phyloP scores from a whole-genome alignment of 1,139 yeast genomes.

The Candida glucosophila region DNA sequence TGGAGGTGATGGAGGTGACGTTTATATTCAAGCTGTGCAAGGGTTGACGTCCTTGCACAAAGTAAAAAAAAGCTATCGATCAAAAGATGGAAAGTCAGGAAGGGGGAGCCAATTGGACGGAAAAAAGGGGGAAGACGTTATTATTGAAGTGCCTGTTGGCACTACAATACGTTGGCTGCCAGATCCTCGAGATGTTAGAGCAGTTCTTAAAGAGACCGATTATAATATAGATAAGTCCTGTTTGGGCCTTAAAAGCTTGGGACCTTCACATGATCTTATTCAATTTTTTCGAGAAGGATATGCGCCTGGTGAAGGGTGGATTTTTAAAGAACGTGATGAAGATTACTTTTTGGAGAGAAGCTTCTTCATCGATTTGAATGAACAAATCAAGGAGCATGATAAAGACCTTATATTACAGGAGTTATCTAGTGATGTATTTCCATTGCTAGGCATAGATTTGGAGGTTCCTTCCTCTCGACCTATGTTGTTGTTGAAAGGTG shows the following conservation, averaged over 20 bases:
- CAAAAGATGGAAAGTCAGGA: slow-evolving; percentile 67
- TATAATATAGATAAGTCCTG: slow-evolving; percentile 18
- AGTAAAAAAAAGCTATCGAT: slow-evolving; percentile 57
- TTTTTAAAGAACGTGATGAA: slow-evolving; percentile 66
- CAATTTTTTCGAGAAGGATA: slow-evolving; percentile 53
- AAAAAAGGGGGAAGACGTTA: slow-evolving; percentile 64
- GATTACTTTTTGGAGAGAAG: slow-evolving; percentile 57
- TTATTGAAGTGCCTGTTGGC: slow-evolving; percentile 86
- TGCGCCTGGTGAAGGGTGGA: slow-evolving; percentile 77
- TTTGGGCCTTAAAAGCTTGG: slow-evolving; percentile 19
- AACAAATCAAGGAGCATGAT: slow-evolving; percentile 59
- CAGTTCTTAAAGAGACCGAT: slow-evolving; percentile 24
- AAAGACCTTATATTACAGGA: slow-evolving; percentile 54
- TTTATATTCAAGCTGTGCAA: slow-evolving; percentile 72
- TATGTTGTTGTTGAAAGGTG: slow-evolving; percentile 68
- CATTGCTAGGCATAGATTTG: slow-evolving; percentile 72
- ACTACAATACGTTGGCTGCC: slow-evolving; percentile 85
- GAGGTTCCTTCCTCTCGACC: slow-evolving; percentile 58
- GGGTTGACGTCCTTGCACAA: slow-evolving; percentile 66
- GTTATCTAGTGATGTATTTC: slow-evolving; percentile 56
- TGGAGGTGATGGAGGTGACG: slow-evolving; percentile 89
- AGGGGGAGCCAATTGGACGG: slow-evolving; percentile 77
- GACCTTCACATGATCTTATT: slow-evolving; percentile 16
- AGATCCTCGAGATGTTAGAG: slow-evolving; percentile 45
- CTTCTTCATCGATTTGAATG: slow-evolving; percentile 56